Percentiles rank a stretch among this genome's conserved stretches.
Evolutionary conservation across 2,329 filamentous ascomycete species (phyloP).

Genomic region (Boeremia exigua): DNA sequence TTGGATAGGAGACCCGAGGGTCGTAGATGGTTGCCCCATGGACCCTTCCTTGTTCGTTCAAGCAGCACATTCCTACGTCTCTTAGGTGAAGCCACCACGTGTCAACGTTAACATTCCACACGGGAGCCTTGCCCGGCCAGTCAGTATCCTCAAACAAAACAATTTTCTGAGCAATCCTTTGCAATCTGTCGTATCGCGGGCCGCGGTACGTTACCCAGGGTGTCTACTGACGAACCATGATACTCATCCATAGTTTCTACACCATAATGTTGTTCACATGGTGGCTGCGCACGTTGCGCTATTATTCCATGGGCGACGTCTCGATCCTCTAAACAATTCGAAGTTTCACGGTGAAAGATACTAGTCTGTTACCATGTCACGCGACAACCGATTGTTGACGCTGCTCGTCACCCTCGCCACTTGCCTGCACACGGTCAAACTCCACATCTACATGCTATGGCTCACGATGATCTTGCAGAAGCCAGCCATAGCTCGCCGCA

Average conservation of each 20-base stretch:
- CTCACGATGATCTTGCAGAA: slow-evolving; percentile 22
- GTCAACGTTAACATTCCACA: slow-evolving; percentile 5
- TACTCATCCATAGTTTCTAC: background rate
- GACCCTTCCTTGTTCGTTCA: background rate
- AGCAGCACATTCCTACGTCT: slow-evolving; percentile 3
- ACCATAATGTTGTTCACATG: background rate
- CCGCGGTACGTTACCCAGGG: slow-evolving; percentile 1
- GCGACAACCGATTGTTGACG: slow-evolving; percentile 10
- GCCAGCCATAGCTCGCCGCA: slow-evolving; percentile 15
- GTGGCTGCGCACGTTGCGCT: background rate
- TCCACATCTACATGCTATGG: slow-evolving; percentile 12
- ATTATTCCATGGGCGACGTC: background rate
- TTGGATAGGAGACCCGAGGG: no score
- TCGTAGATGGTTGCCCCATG: background rate
- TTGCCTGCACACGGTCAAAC: slow-evolving; percentile 11
- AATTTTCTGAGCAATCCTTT: background rate
- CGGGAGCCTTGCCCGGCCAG: background rate
- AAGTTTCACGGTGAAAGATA: slow-evolving; percentile 1
- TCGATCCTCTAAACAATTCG: background rate
- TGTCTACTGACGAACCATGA: background rate
- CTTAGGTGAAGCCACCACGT: slow-evolving; percentile 2
- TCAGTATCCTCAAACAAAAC: background rate
- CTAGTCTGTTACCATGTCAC: slow-evolving; percentile 14
- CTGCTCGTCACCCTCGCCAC: slow-evolving; percentile 1
- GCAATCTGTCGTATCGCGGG: slow-evolving; percentile 2